Base-by-base conservation (phyloP, 2,329 filamentous ascomycete species). In the Diaporthe sp. region DNA sequence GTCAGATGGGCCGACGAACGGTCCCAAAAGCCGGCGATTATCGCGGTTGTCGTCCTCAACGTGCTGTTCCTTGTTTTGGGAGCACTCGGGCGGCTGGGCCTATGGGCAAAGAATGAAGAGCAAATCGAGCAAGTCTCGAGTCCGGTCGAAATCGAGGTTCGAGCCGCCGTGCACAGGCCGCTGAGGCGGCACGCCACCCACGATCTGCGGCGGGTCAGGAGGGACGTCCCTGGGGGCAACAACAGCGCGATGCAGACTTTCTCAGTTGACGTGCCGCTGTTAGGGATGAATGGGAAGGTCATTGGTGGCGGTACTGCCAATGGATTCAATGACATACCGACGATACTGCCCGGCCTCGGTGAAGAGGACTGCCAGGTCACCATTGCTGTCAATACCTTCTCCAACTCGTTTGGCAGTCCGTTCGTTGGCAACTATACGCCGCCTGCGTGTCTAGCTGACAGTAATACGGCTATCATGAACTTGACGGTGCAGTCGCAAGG, bases 381-480 rank as follows among this genome's bases (percentile, higher is more conserved):
- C 15, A 49, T 77, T 44, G 75, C 62, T 4, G 59, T 68, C 46
- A 61, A 76, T 10, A 65, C 75, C 17, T 77, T 77, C 68, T 46
- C 8, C 4, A 76, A 74, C 51, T 73, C 74, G 12, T 76, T 70
- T 34, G 74, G 72, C 10, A 49, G 53, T 8, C 76, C 76, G 3
- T 74, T 72, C 59, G 75, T 78, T 90, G 89, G 89, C 65, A 81
- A 84, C 49, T 93, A 93, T 80, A 85, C 81, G 9, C 92, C 92
- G 44, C 91, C 92, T 25, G 78, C 81, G 22, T 94, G 92, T 82
- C 9, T 73, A 3, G 74, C 51, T 12, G 81, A 85, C 22, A 94
- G 93, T 83, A 92, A 93, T 78, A 87, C 88, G 39, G 89, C 93
- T 37, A 86, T 87, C 13, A 90, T 94, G 83, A 93, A 93, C 75